Base-by-base conservation (phyloP, 2,329 filamentous ascomycete species). In the Aspergillus eucalypticola region DNA sequence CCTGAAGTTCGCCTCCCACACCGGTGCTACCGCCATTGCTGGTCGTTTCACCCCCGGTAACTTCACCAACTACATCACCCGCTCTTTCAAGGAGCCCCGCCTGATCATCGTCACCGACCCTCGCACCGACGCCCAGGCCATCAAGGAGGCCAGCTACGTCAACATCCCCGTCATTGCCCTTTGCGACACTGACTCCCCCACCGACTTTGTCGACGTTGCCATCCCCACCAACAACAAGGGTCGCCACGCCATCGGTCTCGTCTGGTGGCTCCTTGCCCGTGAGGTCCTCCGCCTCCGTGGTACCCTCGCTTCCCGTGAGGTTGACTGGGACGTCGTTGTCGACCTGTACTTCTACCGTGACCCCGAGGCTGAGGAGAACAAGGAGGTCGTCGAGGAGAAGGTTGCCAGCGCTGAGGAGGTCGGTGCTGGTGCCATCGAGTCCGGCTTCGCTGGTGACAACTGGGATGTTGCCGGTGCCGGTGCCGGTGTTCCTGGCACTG, bases 11-110 rank as follows among this genome's bases (percentile, higher is more conserved):
- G 95, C 95, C 76, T 86, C 92, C 69, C 95, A 99, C 90, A 99
- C 95, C 71, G 95, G 95, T 80, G 93, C 96, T 77, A 91, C 92
- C 77, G 91, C 95, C 82, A 99, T 99, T 78, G 96, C 95, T 77
- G 95, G 95, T 85, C 95, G 95, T 81, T 99, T 99, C 90, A 99
- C 95, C 79, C 95, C 95, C 81, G 95, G 95, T 91, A 96, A 94
- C 83, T 99, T 99, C 90, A 99, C 95, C 88, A 99, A 99, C 89
- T 99, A 99, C 90, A 99, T 99, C 90, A 99, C 96, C 83, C 94
- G 95, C 78, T 98, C 95, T 70, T 99, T 99, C 92, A 97, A 97
- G 90, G 95, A 99, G 87, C 95, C 95, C 79, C 96, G 96, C 82
- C 88, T 99, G 79, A 98, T 99, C 83, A 89, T 99, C 81, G 95